phyloP scores from a whole-genome alignment of 2,329 filamentous ascomycete species.

The Epichloe festucae region DNA sequence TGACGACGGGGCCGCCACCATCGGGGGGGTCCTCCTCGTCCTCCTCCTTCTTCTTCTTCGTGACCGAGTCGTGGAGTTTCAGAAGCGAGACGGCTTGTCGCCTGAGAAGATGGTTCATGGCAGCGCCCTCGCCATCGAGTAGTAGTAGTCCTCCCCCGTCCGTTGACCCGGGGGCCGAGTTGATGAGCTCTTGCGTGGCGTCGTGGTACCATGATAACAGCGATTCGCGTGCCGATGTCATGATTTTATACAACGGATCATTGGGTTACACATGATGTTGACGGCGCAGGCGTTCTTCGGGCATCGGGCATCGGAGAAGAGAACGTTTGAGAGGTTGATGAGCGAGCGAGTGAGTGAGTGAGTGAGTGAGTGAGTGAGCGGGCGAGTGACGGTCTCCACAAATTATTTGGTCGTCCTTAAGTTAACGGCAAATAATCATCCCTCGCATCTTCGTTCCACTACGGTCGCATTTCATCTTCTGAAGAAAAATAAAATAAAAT shows the following conservation, averaged over 20 bases:
- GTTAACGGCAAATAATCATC: too few species aligned
- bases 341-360: neutral
- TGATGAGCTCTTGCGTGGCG: conserved; percentile 10
- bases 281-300: too few species aligned
- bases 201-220: conserved; percentile 13
- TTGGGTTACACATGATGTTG: neutral
- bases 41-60: neutral
- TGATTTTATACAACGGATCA: neutral
- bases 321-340: neutral
- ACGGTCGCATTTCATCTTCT: too few species aligned
- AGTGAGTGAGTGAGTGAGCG: neutral
- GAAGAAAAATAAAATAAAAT: too few species aligned
- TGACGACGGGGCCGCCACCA: neutral
- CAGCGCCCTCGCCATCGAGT: conserved; percentile 6
- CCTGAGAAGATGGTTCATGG: conserved; percentile 15
- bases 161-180: neutral
- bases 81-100: conserved; percentile 17
- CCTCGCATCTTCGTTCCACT: too few species aligned
- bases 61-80: conserved; percentile 11
- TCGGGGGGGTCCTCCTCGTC: neutral
- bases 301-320: too few species aligned
- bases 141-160: neutral
- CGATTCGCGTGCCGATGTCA: neutral
- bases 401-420: too few species aligned
- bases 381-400: neutral